Evolutionary conservation across 805 yeast species (phyloP).

Genomic region (Candida boleticola): DNA sequence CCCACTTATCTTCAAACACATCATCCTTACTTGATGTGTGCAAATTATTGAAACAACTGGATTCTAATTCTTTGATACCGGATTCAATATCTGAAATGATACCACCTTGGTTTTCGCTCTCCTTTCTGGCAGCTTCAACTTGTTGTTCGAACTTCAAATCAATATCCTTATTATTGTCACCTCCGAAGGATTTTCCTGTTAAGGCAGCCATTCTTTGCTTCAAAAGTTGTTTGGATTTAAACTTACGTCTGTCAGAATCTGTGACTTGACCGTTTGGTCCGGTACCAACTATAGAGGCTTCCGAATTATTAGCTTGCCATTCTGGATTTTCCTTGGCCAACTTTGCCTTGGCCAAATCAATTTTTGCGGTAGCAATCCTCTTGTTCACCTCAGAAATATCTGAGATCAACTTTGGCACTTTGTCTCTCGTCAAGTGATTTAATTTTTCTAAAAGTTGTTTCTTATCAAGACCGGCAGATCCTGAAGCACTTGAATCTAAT

Average conservation of each 20-base stretch:
- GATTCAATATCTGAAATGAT: slow-evolving; percentile 70
- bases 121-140: slow-evolving; percentile 48
- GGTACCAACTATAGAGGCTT: slow-evolving; percentile 59
- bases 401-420: slow-evolving; percentile 68
- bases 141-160: slow-evolving; percentile 55
- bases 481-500: slow-evolving; percentile 25
- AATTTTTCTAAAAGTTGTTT: slow-evolving; percentile 56
- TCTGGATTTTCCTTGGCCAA: slow-evolving; percentile 66
- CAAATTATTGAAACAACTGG: slow-evolving; percentile 43
- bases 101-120: slow-evolving; percentile 53
- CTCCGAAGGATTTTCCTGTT: slow-evolving; percentile 61
- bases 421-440: slow-evolving; percentile 57
- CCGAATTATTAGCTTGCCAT: slow-evolving; percentile 39
- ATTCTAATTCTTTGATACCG: slow-evolving; percentile 64
- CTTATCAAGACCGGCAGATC: slow-evolving; percentile 44
- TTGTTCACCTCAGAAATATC: slow-evolving; percentile 63
- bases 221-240: slow-evolving; percentile 73
- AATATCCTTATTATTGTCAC: slow-evolving; percentile 49
- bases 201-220: slow-evolving; percentile 89
- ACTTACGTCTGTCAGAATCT: slow-evolving; percentile 77
- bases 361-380: slow-evolving; percentile 63
- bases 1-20: slow-evolving; percentile 70
- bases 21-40: slow-evolving; percentile 42
- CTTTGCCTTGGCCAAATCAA: slow-evolving; percentile 58
- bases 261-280: slow-evolving; percentile 88